Base-by-base conservation (phyloP, 805 yeast species). In the Scheffersomyces coipomensis region DNA sequence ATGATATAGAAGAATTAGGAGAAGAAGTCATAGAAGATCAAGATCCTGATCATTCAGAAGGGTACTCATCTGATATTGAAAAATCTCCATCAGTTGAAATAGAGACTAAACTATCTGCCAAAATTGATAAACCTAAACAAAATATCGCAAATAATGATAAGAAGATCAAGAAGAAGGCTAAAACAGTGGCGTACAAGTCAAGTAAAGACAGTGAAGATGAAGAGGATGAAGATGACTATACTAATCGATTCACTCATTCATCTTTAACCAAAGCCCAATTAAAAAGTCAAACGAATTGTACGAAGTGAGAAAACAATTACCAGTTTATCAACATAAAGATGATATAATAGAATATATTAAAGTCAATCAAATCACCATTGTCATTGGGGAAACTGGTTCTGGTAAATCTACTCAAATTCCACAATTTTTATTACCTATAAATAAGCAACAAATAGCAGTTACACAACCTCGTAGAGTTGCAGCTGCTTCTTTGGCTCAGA, bases 391-490 rank as follows among this genome's bases (percentile, higher is more conserved):
- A 57, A 91, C 99, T 0, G 99, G 99, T 63, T 88, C 96, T 6
- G 98, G 98, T 70, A 91, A 91, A 58, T 90, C 98, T 3, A 91
- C 99, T 0, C 99, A 91, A 66, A 82, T 91, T 34, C 98, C 99
- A 0, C 98, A 91, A 57, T 83, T 91, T 48, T 57, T 91, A n/a
- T 76, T 86, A 63, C 75, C 78, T 0, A 56, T 62, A 26, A 65
- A 63, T 45, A 60, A 63, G 15, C 79, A 78, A 43, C 70, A 75
- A 19, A 81, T 91, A 16, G 98, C 96, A 0, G 91, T 93, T 6
- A 90, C 99, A 0, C 98, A 91, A 66, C 99, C 99, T 1, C 83
- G 99, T 66, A 77, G 98, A 56, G 99, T 91, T 27, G 98, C 99
- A 3, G 99, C 99, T 2, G 88, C 93, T 36, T 88, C 89, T 44